Evolutionary conservation across 106 monocot species (phyloP).

Genomic region (Platanthera guangdongensis): DNA sequence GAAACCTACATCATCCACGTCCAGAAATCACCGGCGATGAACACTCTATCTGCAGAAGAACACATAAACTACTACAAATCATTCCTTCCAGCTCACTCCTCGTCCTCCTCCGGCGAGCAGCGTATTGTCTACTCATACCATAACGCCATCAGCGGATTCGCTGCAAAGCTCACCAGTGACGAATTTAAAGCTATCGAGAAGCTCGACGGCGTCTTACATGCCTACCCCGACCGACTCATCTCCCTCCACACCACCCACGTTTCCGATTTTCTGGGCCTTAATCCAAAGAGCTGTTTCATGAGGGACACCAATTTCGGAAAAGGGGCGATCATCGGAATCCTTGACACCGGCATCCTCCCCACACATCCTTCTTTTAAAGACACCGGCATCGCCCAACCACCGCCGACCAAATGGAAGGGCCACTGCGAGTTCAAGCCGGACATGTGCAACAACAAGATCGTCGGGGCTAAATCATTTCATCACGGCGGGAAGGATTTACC

Average conservation of each 20-base stretch:
- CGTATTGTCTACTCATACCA: constrained; percentile 18
- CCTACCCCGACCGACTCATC: neutral
- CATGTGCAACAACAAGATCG: constrained; percentile 37
- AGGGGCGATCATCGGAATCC: constrained; percentile 11
- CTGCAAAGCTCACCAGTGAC: constrained; percentile 10
- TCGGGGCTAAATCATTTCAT: constrained; percentile 7
- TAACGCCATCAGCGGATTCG: constrained; percentile 14
- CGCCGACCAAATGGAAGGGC: constrained; percentile 27
- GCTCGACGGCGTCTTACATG: constrained; percentile 5
- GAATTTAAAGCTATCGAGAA: constrained; percentile 9
- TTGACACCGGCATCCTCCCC: constrained; percentile 5
- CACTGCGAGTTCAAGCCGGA: constrained; percentile 14
- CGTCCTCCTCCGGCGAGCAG: constrained; percentile 8
- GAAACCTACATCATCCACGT: constrained; percentile 23
- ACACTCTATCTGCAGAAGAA: neutral
- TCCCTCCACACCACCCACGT: constrained; percentile 17
- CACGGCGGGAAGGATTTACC: neutral
- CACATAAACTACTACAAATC: constrained; percentile 9
- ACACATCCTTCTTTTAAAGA: constrained; percentile 13
- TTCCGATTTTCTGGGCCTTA: constrained; percentile 7
- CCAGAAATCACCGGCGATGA: neutral
- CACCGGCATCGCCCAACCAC: constrained; percentile 9
- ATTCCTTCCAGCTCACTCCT: constrained; percentile 9
- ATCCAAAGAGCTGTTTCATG: constrained; percentile 3
- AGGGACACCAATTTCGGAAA: neutral